phyloP scores from a whole-genome alignment of 73 alveolate species.

The Blepharisma japonicum region DNA sequence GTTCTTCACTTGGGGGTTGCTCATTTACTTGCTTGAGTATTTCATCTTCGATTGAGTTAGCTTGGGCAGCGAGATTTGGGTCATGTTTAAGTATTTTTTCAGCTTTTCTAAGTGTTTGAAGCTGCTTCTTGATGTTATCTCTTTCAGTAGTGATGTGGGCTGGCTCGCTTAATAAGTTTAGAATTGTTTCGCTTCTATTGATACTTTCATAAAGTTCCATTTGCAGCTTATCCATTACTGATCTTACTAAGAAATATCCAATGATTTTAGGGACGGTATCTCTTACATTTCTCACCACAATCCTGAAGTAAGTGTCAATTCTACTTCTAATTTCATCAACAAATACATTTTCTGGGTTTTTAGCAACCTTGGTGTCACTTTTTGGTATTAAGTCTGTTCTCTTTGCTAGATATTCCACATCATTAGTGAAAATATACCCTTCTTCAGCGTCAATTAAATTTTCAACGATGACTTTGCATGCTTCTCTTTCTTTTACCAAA shows the following conservation, averaged over 20 bases:
- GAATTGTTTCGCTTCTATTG: too few relatives aligned
- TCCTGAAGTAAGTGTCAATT: constrained; percentile 74
- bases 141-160: too few relatives aligned
- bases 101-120: too few relatives aligned
- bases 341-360: constrained; percentile 56
- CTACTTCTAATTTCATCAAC: constrained; percentile 81
- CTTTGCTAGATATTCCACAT: constrained; percentile 67
- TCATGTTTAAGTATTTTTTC: too few relatives aligned
- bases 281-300: constrained; percentile 77
- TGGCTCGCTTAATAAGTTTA: too few relatives aligned
- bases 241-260: constrained; percentile 87
- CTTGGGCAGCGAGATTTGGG: too few relatives aligned
- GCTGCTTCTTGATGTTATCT: too few relatives aligned
- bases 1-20: too few relatives aligned
- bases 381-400: constrained; percentile 47
- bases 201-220: too few relatives aligned
- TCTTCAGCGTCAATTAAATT: constrained; percentile 82
- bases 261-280: constrained; percentile 89
- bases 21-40: too few relatives aligned
- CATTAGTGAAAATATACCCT: constrained; percentile 93
- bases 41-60: too few relatives aligned
- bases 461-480: constrained; percentile 63
- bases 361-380: too few relatives aligned
- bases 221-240: constrained; percentile 46
- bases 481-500: constrained; percentile 67